Evolutionary conservation across 805 yeast species (phyloP).

Genomic region (Hanseniaspora mollemarum): DNA sequence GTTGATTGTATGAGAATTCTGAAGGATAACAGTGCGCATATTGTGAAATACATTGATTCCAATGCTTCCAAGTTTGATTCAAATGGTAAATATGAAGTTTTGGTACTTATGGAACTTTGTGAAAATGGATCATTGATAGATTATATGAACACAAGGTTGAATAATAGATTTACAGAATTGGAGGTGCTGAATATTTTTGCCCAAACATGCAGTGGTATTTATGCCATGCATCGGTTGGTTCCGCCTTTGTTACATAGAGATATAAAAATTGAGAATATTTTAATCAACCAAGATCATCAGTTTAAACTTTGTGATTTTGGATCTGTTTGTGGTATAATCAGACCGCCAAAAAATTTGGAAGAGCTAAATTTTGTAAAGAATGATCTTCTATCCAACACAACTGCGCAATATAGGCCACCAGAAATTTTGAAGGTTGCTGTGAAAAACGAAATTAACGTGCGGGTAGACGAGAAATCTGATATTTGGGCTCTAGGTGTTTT

Average conservation of each 20-base stretch:
- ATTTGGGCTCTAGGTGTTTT: constrained; percentile 79
- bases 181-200: constrained; percentile 60
- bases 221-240: constrained; percentile 60
- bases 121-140: constrained; percentile 64
- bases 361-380: constrained; percentile 51
- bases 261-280: constrained; percentile 70
- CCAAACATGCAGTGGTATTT: constrained; percentile 61
- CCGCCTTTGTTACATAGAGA: constrained; percentile 72
- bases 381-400: constrained; percentile 66
- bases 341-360: constrained; percentile 51
- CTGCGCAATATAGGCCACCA: constrained; percentile 77
- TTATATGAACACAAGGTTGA: constrained; percentile 63
- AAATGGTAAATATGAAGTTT: constrained; percentile 61
- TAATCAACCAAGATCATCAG: constrained; percentile 45
- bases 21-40: constrained; percentile 53
- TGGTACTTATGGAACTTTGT: constrained; percentile 70
- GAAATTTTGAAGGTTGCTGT: constrained; percentile 68
- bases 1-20: constrained; percentile 94
- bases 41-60: constrained; percentile 87
- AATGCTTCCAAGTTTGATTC: constrained; percentile 67
- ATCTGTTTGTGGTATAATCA: constrained; percentile 53
- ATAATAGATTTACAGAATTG: constrained; percentile 51
- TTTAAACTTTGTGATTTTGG: constrained; percentile 77
- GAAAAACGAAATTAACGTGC: constrained; percentile 43
- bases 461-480: constrained; percentile 63